Percentiles rank a stretch among this genome's conserved stretches.
phyloP scores from a whole-genome alignment of 495 filamentous ascomycete genomes.

The Neurospora hispaniola region DNA sequence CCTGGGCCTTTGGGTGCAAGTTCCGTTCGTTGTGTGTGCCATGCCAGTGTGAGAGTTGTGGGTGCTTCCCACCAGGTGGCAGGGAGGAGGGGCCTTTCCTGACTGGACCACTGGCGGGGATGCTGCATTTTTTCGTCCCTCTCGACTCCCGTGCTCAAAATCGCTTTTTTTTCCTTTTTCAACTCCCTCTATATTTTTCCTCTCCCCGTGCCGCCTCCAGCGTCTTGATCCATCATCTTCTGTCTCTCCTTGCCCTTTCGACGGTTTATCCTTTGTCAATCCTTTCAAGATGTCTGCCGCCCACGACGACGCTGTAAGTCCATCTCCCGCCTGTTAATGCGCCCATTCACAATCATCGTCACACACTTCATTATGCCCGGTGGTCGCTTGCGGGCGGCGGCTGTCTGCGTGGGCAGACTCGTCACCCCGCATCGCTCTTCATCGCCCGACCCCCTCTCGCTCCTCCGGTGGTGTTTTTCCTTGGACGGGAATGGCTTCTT shows the following conservation, averaged over 20 bases:
- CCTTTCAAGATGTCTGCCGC: slow-evolving; percentile 34
- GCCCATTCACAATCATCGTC: neutral
- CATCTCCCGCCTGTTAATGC: neutral
- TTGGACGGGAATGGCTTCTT: neutral
- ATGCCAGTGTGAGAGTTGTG: neutral
- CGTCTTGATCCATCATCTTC: slow-evolving; percentile 18
- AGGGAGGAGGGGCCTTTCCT: slow-evolving; percentile 7
- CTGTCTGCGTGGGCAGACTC: slow-evolving; percentile 14
- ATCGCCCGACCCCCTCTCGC: slow-evolving; percentile 14
- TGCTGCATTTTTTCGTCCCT: slow-evolving; percentile 5
- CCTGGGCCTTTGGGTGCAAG: neutral
- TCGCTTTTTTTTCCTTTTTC: slow-evolving; percentile 8
- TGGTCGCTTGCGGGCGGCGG: neutral
- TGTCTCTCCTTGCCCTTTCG: slow-evolving; percentile 12
- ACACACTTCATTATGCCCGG: neutral
- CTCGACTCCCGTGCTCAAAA: slow-evolving; percentile 10
- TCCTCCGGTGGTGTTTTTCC: neutral
- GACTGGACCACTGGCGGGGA: slow-evolving; percentile 14
- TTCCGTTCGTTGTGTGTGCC: neutral
- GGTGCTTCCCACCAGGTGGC: slow-evolving; percentile 6
- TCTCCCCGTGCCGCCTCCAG: neutral
- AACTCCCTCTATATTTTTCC: neutral
- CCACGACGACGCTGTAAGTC: slow-evolving; percentile 33
- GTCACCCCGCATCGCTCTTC: slow-evolving; percentile 21
- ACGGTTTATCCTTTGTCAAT: slow-evolving; percentile 25